Percentiles rank a stretch among this genome's conserved stretches.
Conservation (phyloP, 2,329 filamentous ascomycete species). For the Colletotrichum sp. region DNA sequence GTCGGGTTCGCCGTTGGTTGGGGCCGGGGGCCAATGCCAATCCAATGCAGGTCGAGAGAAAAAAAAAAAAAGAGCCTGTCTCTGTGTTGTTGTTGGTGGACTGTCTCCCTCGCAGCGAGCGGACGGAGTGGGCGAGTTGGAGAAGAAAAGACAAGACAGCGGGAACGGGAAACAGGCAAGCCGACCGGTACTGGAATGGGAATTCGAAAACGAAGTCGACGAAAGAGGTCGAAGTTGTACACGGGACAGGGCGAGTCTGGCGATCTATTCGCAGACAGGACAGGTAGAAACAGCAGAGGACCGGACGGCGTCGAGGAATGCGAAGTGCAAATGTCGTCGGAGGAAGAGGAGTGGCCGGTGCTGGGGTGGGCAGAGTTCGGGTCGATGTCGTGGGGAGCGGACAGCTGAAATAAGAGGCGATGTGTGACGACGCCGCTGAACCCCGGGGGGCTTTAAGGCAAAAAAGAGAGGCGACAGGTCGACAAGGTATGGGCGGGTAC, state of each 20-base stretch:
- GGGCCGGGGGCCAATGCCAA: background rate
- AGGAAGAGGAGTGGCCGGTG: slow-evolving; percentile 11
- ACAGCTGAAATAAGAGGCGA: slow-evolving; percentile 22
- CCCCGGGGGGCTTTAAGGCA: background rate
- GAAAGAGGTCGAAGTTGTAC: background rate
- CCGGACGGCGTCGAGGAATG: slow-evolving; percentile 17
- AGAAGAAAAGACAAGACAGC: slow-evolving; percentile 3
- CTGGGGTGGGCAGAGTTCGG: background rate
- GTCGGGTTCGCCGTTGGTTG: slow-evolving; percentile 16
- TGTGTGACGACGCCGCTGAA: slow-evolving; percentile 6
- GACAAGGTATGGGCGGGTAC: background rate
- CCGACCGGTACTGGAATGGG: background rate
- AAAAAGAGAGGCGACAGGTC: slow-evolving; percentile 10
- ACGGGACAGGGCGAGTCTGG: background rate
- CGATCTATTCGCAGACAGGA: slow-evolving; percentile 9
- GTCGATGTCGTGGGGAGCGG: background rate
- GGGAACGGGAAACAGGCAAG: background rate
- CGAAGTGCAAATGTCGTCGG: background rate
- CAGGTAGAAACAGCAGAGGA: slow-evolving; percentile 12
- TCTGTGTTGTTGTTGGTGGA: background rate
- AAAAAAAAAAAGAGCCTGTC: background rate
- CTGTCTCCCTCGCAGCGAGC: background rate
- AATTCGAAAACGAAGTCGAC: background rate
- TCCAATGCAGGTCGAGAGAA: background rate
- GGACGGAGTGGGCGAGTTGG: background rate